Percentiles rank a stretch among this genome's conserved stretches.
These are phyloP conservation scores for Aspergillus indologenus DNA, from an alignment of 495 filamentous ascomycete species.

Conservation along the genomic window DNA sequence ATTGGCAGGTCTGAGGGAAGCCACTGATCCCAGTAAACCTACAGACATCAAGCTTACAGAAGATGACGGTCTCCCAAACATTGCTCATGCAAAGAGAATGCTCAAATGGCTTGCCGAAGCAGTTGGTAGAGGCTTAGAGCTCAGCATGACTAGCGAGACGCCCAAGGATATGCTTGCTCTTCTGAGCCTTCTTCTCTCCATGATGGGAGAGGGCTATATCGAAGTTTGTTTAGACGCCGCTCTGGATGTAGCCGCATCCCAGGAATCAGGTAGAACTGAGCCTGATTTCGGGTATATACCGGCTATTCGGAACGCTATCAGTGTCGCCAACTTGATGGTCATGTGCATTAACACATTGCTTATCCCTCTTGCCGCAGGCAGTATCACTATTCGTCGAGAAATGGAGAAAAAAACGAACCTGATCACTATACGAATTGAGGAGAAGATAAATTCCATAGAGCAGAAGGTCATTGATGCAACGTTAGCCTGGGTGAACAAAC, in stretches of 20 bases:
- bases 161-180: slow-evolving; percentile 92
- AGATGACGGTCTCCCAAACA: slow-evolving; percentile 76
- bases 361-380: slow-evolving; percentile 81
- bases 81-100: slow-evolving; percentile 91
- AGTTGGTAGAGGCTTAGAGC: slow-evolving; percentile 86
- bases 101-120: slow-evolving; percentile 96
- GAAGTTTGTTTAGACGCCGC: slow-evolving; percentile 91
- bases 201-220: slow-evolving; percentile 91
- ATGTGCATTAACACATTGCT: slow-evolving; percentile 86
- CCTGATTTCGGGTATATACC: slow-evolving; percentile 85
- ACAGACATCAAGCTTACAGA: slow-evolving; percentile 84
- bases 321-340: slow-evolving; percentile 87
- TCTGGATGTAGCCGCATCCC: slow-evolving; percentile 66
- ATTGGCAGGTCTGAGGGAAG: slow-evolving; percentile 66
- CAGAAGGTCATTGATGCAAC: slow-evolving; percentile 82
- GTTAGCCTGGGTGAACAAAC: slow-evolving; percentile 70
- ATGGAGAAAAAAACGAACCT: slow-evolving; percentile 82
- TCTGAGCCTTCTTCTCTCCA: slow-evolving; percentile 76
- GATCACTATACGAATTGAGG: slow-evolving; percentile 74
- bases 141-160: slow-evolving; percentile 80
- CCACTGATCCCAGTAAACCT: slow-evolving; percentile 48
- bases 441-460: slow-evolving; percentile 82
- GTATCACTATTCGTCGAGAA: slow-evolving; percentile 81
- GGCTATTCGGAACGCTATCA: slow-evolving; percentile 74
- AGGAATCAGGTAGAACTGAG: slow-evolving; percentile 74